Percentiles rank a stretch among this genome's conserved stretches.
phyloP scores from a whole-genome alignment of 2,329 filamentous ascomycete species.

The Tolypocladium sp. region DNA sequence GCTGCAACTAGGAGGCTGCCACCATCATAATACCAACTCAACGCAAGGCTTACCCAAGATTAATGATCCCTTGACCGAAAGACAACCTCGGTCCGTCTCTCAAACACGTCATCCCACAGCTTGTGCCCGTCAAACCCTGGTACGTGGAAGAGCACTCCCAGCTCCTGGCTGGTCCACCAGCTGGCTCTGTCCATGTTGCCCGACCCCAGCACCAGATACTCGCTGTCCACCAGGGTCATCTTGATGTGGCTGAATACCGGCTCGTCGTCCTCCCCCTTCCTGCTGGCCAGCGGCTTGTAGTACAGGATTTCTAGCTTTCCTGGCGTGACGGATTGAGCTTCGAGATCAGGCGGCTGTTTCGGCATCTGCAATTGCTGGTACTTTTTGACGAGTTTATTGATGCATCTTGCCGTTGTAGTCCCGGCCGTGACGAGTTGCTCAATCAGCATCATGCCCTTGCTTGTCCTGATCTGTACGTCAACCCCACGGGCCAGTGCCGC shows the following conservation, averaged over 20 bases:
- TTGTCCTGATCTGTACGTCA: slow-evolving; percentile 58
- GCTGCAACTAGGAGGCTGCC: background rate
- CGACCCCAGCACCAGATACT: slow-evolving; percentile 62
- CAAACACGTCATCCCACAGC: slow-evolving; percentile 29
- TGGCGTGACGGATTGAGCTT: slow-evolving; percentile 28
- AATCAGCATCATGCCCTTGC: slow-evolving; percentile 61
- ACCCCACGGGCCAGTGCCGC: slow-evolving; percentile 56
- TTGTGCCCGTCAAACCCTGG: slow-evolving; percentile 24
- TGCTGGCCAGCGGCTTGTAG: slow-evolving; percentile 34
- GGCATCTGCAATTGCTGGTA: slow-evolving; percentile 30
- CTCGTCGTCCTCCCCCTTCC: slow-evolving; percentile 32
- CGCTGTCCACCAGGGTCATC: slow-evolving; percentile 61
- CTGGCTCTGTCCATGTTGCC: slow-evolving; percentile 80
- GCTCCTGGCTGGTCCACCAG: slow-evolving; percentile 80
- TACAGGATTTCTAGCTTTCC: slow-evolving; percentile 51
- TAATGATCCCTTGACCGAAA: slow-evolving; percentile 14
- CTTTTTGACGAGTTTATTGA: slow-evolving; percentile 47
- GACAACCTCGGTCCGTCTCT: slow-evolving; percentile 23
- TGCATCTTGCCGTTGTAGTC: slow-evolving; percentile 59
- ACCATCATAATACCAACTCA: background rate
- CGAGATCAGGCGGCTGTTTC: slow-evolving; percentile 19
- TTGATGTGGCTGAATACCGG: slow-evolving; percentile 73
- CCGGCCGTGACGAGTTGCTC: slow-evolving; percentile 77
- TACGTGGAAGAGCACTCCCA: slow-evolving; percentile 55
- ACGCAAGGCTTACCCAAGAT: background rate